Conservation (phyloP, 306 rosid genomes). For the Dryas alaskensis region DNA sequence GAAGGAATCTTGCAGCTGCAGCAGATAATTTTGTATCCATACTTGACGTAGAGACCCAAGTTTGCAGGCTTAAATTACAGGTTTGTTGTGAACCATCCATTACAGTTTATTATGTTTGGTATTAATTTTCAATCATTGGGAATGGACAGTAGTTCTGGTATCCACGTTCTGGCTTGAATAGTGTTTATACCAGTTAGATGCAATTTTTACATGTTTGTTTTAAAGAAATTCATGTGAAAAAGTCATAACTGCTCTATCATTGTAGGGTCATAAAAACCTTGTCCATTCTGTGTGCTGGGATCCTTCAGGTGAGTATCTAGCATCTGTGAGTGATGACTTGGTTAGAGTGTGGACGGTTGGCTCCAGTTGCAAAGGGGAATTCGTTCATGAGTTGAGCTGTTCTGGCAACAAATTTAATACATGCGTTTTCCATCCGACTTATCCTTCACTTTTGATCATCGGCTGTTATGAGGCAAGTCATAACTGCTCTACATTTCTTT, state of each 20-base stretch:
- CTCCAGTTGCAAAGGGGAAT: constrained; percentile 47
- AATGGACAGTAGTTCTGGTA: too few relatives aligned
- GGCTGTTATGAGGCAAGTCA: constrained; percentile 61
- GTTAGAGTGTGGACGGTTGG: constrained; percentile 61
- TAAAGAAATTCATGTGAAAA: too few relatives aligned
- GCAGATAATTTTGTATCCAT: constrained; percentile 50
- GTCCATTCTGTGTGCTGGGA: constrained; percentile 77
- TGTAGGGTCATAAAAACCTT: constrained; percentile 60
- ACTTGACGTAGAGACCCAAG: constrained; percentile 58
- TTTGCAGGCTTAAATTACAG: constrained; percentile 52
- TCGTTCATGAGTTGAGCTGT: constrained; percentile 44
- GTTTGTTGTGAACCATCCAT: constrained; percentile 25
- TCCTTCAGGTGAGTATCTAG: constrained; percentile 57
- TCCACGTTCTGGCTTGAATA: background rate
- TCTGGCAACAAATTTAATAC: constrained; percentile 45
- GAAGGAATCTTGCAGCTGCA: constrained; percentile 73
- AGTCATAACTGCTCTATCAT: background rate
- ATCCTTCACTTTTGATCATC: constrained; percentile 45
- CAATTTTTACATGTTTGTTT: too few relatives aligned
- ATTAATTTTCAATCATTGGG: background rate
- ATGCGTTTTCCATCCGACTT: constrained; percentile 66
- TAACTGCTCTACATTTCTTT: constrained; percentile 4
- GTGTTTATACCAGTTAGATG: too few relatives aligned
- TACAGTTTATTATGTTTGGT: background rate
- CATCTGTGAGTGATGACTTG: constrained; percentile 68